Evolutionary conservation across 345 rosid genomes (phyloP), one percentile per base, ranked within the genome.

Genomic region (Toxicodendron radicans): DNA sequence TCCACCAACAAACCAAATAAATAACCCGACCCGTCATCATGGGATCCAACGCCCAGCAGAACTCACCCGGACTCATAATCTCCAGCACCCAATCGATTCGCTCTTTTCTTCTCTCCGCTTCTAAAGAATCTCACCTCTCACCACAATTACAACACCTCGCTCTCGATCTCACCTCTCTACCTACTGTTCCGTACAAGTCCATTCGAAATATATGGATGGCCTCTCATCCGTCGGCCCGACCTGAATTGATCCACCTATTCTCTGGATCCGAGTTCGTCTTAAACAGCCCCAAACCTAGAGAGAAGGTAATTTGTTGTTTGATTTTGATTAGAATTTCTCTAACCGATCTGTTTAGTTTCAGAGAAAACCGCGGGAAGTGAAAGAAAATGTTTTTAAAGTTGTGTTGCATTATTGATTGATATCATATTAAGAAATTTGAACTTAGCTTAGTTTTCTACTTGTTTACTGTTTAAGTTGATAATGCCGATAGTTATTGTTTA

Each of bases 281-380:
- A 74, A 57, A 72, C 65, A 82, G 92, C 72, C 94, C 97, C 43
- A 88, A 82, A 70, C 97, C 94, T 0, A 81, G 99, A 74, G 91
- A 85, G 76, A 95, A 92, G 95, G 99, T 92, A 62, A 58, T 9
- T 23, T 10, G 6, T 48, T 64, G 1, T 46, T 58, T 51, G 5
- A 48, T 64, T 52, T 38, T 12, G 53, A 43, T 43, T 3, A n/a
- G 49, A 41, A 9, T 41, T 64, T 64, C 1, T 17, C 18, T 3
- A 5, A 13, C 4, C 3, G 3, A 10, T 58, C 17, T 64, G 54
- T 59, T 54, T 68, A 41, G 5, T 69, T 56, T 5, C 12, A 27
- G 58, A 38, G 24, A 70, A 56, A 21, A 30, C 8, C 10, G 10
- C 9, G 4, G 53, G 14, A 46, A 23, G 45, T 48, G 21, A 51